Percentiles rank a stretch among this genome's conserved stretches.
Conservation (phyloP, 208 protist genomes). For the Pavlovales sp. region DNA sequence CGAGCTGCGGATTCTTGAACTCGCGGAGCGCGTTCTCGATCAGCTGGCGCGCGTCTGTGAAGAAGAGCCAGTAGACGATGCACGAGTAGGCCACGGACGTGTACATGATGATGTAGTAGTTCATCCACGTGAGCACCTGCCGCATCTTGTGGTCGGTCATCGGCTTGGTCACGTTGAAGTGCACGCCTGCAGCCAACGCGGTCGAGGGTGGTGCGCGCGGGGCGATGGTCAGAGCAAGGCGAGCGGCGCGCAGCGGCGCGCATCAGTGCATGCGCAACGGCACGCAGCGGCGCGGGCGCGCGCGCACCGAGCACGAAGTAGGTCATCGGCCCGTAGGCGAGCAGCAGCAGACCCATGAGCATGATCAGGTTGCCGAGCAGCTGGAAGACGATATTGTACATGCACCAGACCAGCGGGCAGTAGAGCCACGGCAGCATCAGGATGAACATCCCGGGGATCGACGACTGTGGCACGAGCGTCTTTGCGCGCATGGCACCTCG, state of each 20-base stretch:
- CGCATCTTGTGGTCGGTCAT: constrained; percentile 1
- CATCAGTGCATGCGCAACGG: too few relatives aligned
- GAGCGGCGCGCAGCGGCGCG: too few relatives aligned
- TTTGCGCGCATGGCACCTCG: not conserved
- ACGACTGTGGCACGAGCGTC: not conserved
- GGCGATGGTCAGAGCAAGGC: too few relatives aligned
- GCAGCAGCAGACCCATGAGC: not conserved
- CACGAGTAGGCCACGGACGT: not conserved
- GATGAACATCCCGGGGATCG: not conserved
- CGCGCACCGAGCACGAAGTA: not conserved
- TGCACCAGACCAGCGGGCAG: not conserved
- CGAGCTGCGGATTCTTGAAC: not conserved
- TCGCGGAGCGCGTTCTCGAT: not conserved
- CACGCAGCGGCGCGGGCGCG: too few relatives aligned
- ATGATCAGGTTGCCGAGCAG: not conserved
- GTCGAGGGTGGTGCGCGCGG: too few relatives aligned
- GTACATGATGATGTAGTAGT: constrained; percentile 4
- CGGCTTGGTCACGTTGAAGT: not conserved
- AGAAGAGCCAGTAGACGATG: not conserved
- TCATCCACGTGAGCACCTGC: not conserved
- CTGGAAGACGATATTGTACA: not conserved
- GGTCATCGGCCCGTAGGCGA: not conserved
- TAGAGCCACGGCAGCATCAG: constrained; percentile 1
- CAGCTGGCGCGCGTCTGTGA: not conserved
- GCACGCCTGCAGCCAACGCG: not conserved